Conservation (phyloP, 129 eudicot genomes). For the Escallonia rubra region DNA sequence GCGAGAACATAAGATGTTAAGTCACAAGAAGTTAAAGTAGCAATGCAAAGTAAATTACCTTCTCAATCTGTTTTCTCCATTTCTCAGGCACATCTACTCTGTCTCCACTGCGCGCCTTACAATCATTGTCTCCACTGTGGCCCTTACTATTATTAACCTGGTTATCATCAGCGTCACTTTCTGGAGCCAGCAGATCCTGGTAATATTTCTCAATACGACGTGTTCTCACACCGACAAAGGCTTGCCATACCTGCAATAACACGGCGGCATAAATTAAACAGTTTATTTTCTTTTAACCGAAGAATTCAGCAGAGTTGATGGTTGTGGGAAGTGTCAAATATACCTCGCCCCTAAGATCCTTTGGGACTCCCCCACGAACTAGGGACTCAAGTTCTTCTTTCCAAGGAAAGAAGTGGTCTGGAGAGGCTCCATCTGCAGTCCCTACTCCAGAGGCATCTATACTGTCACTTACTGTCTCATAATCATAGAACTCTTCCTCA, state of each 20-base stretch:
- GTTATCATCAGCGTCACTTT: conserved; percentile 24
- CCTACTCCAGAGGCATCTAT: conserved; percentile 21
- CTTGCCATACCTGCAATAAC: conserved; percentile 86
- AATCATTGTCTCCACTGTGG: conserved; percentile 7
- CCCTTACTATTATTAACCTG: conserved; percentile 12
- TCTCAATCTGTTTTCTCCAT: conserved; percentile 93
- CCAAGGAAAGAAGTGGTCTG: conserved; percentile 46
- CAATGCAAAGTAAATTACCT: conserved; percentile 57
- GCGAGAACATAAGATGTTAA: conserved; percentile 26
- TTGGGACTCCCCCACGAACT: conserved; percentile 93
- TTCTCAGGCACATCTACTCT: conserved; percentile 46
- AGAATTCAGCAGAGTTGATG: not conserved
- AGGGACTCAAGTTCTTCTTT: conserved; percentile 79
- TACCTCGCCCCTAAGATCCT: conserved; percentile 95
- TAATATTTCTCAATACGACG: conserved; percentile 86
- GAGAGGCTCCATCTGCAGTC: conserved; percentile 10
- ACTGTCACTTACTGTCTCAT: conserved; percentile 14
- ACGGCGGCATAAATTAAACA: conserved; percentile 9
- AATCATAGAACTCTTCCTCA: conserved; percentile 17
- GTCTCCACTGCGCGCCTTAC: conserved; percentile 8
- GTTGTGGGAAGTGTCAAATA: not conserved
- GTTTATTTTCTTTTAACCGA: conserved; percentile 1
- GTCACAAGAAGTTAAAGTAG: conserved; percentile 5
- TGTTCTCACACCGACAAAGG: conserved; percentile 81
- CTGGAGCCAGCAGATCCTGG: conserved; percentile 61